Conservation (phyloP, 495 filamentous ascomycete species). For the Penicillium argentinense region DNA sequence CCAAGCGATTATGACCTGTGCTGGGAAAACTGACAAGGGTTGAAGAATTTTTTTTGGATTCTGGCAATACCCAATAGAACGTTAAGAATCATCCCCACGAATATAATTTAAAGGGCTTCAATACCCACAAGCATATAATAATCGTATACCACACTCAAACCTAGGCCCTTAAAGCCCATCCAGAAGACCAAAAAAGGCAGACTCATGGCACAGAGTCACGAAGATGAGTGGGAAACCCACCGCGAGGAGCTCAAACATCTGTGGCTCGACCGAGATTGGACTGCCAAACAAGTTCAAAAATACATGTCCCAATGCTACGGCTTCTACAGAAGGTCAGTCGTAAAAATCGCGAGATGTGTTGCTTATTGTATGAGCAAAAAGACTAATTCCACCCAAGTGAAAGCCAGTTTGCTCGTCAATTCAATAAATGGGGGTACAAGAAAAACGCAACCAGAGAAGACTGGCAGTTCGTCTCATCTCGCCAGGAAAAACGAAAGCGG, state of each 20-base stretch:
- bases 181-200: neutral
- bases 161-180: too few relatives aligned
- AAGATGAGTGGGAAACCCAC: neutral
- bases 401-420: neutral
- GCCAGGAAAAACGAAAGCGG: neutral
- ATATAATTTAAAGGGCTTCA: neutral
- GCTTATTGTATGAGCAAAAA: too few relatives aligned
- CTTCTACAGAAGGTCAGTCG: neutral
- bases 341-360: neutral
- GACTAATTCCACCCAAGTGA: neutral
- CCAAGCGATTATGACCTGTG: neutral
- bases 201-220: neutral
- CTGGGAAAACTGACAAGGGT: neutral
- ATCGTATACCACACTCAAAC: too few relatives aligned
- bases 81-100: neutral
- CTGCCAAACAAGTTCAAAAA: neutral
- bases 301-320: neutral
- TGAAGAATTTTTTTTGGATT: neutral
- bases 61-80: neutral
- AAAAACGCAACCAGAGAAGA: neutral
- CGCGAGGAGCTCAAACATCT: neutral
- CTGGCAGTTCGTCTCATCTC: neutral
- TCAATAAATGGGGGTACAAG: slow-evolving; percentile 1
- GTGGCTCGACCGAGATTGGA: neutral
- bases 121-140: too few relatives aligned